Evolutionary conservation across 2,329 filamentous ascomycete species (phyloP).

Genomic region (Purpureocillium takamizusanense): DNA sequence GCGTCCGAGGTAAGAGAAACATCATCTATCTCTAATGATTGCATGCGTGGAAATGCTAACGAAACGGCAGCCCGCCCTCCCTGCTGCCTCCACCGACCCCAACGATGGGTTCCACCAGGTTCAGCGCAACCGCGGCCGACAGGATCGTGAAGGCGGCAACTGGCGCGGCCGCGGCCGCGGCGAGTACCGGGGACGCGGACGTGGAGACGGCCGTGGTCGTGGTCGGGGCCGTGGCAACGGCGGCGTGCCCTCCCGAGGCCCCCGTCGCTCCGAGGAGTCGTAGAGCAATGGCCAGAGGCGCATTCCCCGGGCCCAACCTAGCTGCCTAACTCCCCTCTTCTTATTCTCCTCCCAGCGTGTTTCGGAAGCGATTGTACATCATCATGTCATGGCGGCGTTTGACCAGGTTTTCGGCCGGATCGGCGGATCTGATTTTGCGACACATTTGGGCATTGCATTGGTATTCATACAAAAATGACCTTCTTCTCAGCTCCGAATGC

Average conservation of each 20-base stretch:
- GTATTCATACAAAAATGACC: too few species aligned
- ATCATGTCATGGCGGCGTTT: slow-evolving; percentile 32
- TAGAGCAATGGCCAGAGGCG: slow-evolving; percentile 18
- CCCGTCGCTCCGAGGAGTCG: slow-evolving; percentile 30
- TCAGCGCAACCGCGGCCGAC: slow-evolving; percentile 48
- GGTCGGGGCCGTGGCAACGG: slow-evolving; percentile 31
- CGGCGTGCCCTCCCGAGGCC: slow-evolving; percentile 22
- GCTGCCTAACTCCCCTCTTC: slow-evolving; percentile 14
- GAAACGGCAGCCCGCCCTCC: slow-evolving; percentile 19
- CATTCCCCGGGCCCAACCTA: slow-evolving; percentile 4
- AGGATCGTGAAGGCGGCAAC: slow-evolving; percentile 38
- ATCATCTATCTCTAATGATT: background rate
- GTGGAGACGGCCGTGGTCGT: slow-evolving; percentile 35
- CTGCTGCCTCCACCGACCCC: slow-evolving; percentile 29
- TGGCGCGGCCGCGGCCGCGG: slow-evolving; percentile 36
- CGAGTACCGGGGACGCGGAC: slow-evolving; percentile 42
- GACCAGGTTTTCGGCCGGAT: slow-evolving; percentile 16
- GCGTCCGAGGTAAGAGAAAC: slow-evolving; percentile 29
- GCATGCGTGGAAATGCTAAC: slow-evolving; percentile 2
- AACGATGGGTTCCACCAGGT: slow-evolving; percentile 69
- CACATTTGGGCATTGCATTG: slow-evolving; percentile 18
- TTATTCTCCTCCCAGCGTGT: slow-evolving; percentile 17
- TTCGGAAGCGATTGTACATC: slow-evolving; percentile 27
- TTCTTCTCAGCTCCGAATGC: background rate
- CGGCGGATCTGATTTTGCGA: slow-evolving; percentile 14